phyloP scores from a whole-genome alignment of 2,329 filamentous ascomycete genomes.

The Fusarium kyushuense region DNA sequence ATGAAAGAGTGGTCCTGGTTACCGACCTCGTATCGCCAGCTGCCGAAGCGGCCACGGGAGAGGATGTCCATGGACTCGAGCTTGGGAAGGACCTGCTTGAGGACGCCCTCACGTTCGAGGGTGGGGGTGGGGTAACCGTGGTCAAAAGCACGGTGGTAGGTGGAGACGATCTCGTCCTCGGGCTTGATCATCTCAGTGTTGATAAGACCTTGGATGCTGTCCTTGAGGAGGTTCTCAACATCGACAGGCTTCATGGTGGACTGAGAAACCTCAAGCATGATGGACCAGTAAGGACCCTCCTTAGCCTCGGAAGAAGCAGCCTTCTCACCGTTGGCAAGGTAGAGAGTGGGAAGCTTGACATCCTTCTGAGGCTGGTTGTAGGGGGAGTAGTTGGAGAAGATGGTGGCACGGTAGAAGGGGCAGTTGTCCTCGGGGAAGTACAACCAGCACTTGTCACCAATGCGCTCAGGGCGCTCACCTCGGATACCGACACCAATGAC shows the following conservation, averaged over 20 bases:
- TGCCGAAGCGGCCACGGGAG: slow-evolving; percentile 96
- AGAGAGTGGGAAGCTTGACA: slow-evolving; percentile 86
- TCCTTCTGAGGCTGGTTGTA: slow-evolving; percentile 92
- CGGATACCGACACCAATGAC: slow-evolving; percentile 96
- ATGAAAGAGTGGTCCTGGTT: slow-evolving; percentile 99
- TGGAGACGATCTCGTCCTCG: slow-evolving; percentile 94
- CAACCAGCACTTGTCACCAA: slow-evolving; percentile 99
- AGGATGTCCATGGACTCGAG: slow-evolving; percentile 92
- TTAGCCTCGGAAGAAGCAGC: slow-evolving; percentile 77
- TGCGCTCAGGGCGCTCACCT: slow-evolving; percentile 90
- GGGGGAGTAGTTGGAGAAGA: slow-evolving; percentile 99
- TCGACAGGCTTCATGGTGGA: slow-evolving; percentile 96
- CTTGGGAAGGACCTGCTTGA: slow-evolving; percentile 92
- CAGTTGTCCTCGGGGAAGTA: slow-evolving; percentile 99
- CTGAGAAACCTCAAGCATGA: slow-evolving; percentile 99
- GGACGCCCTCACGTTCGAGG: slow-evolving; percentile 93
- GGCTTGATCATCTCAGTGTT: slow-evolving; percentile 97
- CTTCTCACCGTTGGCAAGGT: slow-evolving; percentile 87
- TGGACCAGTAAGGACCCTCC: slow-evolving; percentile 98
- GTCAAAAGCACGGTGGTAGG: slow-evolving; percentile 97
- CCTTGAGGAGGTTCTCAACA: slow-evolving; percentile 82
- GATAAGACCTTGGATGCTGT: slow-evolving; percentile 95
- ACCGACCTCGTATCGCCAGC: slow-evolving; percentile 96
- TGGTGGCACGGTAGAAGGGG: slow-evolving; percentile 99
- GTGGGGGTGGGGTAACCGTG: slow-evolving; percentile 97